Base-by-base conservation (phyloP, 163 green algal genomes). In the Chlorella variabilis region DNA sequence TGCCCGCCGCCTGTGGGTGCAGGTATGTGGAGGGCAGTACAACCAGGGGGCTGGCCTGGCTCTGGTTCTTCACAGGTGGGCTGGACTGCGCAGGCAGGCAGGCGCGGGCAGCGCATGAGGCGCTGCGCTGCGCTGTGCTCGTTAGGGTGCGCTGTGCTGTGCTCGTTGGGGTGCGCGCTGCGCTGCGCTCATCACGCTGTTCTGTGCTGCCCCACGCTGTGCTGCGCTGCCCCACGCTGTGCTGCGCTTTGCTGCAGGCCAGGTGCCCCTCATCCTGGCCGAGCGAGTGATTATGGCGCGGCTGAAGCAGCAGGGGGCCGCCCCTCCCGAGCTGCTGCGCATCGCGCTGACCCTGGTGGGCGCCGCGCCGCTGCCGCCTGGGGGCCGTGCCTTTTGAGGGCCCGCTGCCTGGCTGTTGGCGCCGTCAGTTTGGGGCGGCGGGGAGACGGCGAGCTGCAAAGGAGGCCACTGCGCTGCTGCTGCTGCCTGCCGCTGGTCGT, bases 11-110 rank as follows among this genome's bases (percentile, higher is more conserved):
- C n/a, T n/a, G n/a, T n/a, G n/a, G n/a, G 6, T 65, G 69, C 48
- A 77, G 70, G 70, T 77, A 77, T 36, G 48, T 77, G 20, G 4
- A 65, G 3, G 70, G 70, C 20, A 27, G 18, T 7, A 4, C 33
- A 3, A 77, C 70, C 31, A 39, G 23, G 18, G 15, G 13, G 31
- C 70, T 77, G 31, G 31, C 70, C 21, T 77, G 70, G 70, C 48
- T 77, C 20, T 38, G 58, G 29, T 77, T 77, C 48, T 77, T 77
- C 70, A n/a, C 38, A 27, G 48, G 70, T 66, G 31, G 4, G 67
- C 6, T n/a, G 45, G 15, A 63, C 23, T 63, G 54, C 23, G n/a
- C 20, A 15, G 7, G 17, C 62, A 31, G 33, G 9, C 21, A 13
- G 29, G 3, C 5, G 15, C 2, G 34, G n/a, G n/a, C n/a, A n/a